These are phyloP conservation scores for Fusarium musae DNA, from an alignment of 2,329 filamentous ascomycete species.

Conservation along the genomic window DNA sequence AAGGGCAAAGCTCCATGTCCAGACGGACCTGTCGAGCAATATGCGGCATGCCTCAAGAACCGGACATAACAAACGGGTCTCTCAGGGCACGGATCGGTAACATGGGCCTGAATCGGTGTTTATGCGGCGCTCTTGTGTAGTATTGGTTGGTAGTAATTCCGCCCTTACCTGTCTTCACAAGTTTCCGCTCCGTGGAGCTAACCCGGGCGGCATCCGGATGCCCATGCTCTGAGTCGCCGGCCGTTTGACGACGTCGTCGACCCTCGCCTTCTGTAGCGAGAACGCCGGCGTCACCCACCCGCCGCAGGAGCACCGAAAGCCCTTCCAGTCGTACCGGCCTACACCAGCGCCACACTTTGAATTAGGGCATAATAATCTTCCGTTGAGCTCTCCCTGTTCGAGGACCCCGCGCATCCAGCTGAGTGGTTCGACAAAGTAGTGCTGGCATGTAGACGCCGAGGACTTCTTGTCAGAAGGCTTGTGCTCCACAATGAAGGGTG, in stretches of 20 bases:
- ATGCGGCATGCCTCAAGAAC: background rate
- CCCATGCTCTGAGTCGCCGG: constrained; percentile 50
- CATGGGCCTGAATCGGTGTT: background rate
- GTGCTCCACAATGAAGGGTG: constrained; percentile 75
- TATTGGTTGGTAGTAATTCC: background rate
- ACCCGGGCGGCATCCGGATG: constrained; percentile 67
- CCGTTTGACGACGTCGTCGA: constrained; percentile 71
- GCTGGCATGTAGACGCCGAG: constrained; percentile 68
- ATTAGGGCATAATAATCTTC: constrained; percentile 85
- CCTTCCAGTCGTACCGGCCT: constrained; percentile 96
- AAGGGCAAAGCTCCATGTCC: background rate
- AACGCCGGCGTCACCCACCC: constrained; percentile 93
- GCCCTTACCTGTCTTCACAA: constrained; percentile 39
- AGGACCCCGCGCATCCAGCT: constrained; percentile 94
- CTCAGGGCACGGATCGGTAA: constrained; percentile 16
- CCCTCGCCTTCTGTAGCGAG: constrained; percentile 81
- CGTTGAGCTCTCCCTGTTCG: constrained; percentile 82
- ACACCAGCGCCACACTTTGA: constrained; percentile 81
- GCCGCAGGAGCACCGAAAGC: constrained; percentile 90
- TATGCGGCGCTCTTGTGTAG: background rate
- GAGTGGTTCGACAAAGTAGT: constrained; percentile 91
- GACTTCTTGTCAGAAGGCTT: constrained; percentile 44
- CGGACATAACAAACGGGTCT: constrained; percentile 13
- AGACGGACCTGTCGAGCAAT: constrained; percentile 1
- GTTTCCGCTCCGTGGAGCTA: constrained; percentile 49